These are phyloP conservation scores for Colletotrichum sp. DNA, from an alignment of 2,329 filamentous ascomycete genomes.

Conservation along the genomic window DNA sequence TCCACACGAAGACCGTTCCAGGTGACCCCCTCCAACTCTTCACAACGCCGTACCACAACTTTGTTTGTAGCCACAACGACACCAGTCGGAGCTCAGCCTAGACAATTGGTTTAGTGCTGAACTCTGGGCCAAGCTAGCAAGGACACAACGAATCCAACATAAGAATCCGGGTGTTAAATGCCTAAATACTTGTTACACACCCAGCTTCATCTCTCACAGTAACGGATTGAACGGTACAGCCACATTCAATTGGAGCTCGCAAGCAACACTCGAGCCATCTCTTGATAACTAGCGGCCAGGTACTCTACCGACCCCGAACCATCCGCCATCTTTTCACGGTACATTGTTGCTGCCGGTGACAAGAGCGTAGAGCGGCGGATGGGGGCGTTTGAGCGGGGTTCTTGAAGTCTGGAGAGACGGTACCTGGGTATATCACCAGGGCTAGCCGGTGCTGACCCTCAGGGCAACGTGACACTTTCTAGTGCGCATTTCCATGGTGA, in stretches of 20 bases:
- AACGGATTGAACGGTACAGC: background rate
- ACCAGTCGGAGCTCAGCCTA: background rate
- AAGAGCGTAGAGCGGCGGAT: background rate
- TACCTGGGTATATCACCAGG: background rate
- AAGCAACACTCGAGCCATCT: background rate
- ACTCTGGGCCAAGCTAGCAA: background rate
- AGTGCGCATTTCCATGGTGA: background rate
- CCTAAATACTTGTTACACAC: background rate
- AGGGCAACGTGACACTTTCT: background rate
- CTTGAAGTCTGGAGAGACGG: background rate
- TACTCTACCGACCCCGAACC: background rate
- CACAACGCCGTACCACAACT: background rate
- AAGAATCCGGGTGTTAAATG: background rate
- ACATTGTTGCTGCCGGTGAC: background rate
- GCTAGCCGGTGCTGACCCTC: background rate
- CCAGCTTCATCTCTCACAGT: background rate
- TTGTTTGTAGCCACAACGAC: background rate
- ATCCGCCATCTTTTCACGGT: background rate
- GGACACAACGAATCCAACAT: background rate
- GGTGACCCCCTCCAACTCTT: background rate
- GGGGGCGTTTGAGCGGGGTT: background rate
- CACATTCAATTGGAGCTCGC: background rate
- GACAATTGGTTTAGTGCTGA: background rate
- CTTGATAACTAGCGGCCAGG: background rate
- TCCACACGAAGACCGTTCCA: background rate